Conservation (phyloP, 257 asterid species). For the Solanum sparsipilum region DNA sequence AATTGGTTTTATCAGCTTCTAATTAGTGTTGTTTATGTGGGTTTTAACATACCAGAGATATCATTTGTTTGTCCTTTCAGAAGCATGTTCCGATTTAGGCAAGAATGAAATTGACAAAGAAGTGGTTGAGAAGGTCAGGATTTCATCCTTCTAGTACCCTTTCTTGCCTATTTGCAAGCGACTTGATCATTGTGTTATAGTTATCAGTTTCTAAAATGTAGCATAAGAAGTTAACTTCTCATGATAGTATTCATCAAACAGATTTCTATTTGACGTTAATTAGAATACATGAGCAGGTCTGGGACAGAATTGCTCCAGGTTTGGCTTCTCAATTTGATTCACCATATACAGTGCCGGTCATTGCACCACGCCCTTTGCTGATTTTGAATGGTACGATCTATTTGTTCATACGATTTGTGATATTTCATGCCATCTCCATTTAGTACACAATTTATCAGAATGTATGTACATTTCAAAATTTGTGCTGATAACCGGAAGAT, state of each 20-base stretch:
- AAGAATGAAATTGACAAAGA: slow-evolving; percentile 55
- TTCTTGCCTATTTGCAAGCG: not conserved
- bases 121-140: slow-evolving; percentile 74
- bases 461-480: not conserved
- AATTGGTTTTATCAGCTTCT: not conserved
- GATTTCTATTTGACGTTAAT: not conserved
- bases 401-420: not conserved
- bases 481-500: not conserved
- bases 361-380: slow-evolving; percentile 79
- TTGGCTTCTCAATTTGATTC: slow-evolving; percentile 68
- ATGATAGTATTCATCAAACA: not conserved
- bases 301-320: slow-evolving; percentile 93
- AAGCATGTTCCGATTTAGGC: slow-evolving; percentile 63
- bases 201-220: not conserved
- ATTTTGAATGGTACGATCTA: slow-evolving; percentile 54
- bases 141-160: not conserved
- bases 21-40: not conserved
- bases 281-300: slow-evolving; percentile 41
- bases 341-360: slow-evolving; percentile 52
- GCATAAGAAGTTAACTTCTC: not conserved
- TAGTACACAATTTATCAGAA: not conserved
- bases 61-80: slow-evolving; percentile 34
- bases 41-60: not conserved
- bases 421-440: not conserved
- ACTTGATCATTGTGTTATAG: not conserved